Evolutionary conservation across 345 rosid species (phyloP).

Genomic region (Pseudoturritis turrita): DNA sequence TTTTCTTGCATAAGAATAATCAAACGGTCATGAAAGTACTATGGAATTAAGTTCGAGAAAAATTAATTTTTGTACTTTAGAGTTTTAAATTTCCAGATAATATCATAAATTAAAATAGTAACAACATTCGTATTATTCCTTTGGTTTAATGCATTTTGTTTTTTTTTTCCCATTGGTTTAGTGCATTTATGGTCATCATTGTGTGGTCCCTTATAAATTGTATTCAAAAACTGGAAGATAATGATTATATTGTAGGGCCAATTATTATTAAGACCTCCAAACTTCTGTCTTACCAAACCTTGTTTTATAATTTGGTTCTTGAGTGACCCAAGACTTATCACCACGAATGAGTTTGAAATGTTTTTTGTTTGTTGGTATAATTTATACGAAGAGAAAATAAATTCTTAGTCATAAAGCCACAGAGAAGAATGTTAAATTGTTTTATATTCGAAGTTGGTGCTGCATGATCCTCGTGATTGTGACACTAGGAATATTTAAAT

Average conservation of each 20-base stretch:
- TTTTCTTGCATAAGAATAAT: background rate
- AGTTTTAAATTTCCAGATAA: background rate
- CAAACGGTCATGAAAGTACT: background rate
- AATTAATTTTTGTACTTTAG: background rate
- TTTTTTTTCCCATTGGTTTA: background rate
- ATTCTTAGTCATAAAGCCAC: background rate
- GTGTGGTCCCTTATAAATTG: background rate
- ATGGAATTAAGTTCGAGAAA: background rate
- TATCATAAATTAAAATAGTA: background rate
- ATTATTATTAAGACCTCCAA: background rate
- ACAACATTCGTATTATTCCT: background rate
- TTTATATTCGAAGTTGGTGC: slow-evolving; percentile 10
- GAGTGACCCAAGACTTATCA: slow-evolving; percentile 9
- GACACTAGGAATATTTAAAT: background rate
- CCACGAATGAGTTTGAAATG: background rate
- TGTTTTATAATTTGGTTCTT: background rate
- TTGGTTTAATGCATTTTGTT: background rate
- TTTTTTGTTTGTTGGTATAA: background rate
- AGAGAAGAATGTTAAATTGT: background rate
- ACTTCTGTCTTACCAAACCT: background rate
- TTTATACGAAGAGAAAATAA: background rate
- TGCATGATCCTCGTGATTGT: slow-evolving; percentile 2
- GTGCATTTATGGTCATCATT: background rate
- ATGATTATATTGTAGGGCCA: slow-evolving; percentile 11
- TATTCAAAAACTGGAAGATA: background rate